Percentiles rank a stretch among this genome's conserved stretches.
phyloP scores from a whole-genome alignment of 352 stramenopile species.

The Globisporangium orthogonon region DNA sequence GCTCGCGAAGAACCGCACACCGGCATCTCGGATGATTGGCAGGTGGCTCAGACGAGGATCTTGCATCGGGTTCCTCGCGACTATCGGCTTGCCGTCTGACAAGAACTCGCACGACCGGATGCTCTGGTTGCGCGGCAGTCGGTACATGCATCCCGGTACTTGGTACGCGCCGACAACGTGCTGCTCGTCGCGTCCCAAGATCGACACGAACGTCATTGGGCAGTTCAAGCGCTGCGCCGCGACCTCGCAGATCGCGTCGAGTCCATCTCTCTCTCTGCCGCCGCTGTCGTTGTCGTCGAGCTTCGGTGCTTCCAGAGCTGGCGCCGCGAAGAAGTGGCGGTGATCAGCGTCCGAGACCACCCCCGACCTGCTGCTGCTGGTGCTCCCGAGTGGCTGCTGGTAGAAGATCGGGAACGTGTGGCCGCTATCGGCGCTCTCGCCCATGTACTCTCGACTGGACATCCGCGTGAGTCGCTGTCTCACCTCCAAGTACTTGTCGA shows the following conservation, averaged over 20 bases:
- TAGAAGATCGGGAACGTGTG: conserved; percentile 7
- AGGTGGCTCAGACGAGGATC: conserved; percentile 32
- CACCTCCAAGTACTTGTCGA: conserved; percentile 56
- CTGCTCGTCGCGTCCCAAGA: conserved; percentile 18
- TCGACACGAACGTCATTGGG: conserved; percentile 38
- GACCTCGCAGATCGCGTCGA: conserved; percentile 57
- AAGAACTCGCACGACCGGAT: conserved; percentile 11
- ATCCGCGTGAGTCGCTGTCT: conserved; percentile 29
- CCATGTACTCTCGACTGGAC: conserved; percentile 4
- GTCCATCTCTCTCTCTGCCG: conserved; percentile 14
- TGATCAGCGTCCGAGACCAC: conserved; percentile 6
- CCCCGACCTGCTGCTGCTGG: conserved; percentile 15
- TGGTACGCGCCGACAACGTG: conserved; percentile 35
- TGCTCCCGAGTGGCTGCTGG: conserved; percentile 6
- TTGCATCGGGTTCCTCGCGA: conserved; percentile 32
- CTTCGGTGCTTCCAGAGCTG: not conserved
- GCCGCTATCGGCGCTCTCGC: not conserved
- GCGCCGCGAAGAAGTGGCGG: not conserved
- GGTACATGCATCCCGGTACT: conserved; percentile 2
- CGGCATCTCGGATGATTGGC: conserved; percentile 26
- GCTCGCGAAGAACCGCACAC: conserved; percentile 44
- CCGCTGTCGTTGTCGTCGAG: conserved; percentile 11
- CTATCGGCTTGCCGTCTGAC: conserved; percentile 20
- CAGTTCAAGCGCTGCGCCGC: conserved; percentile 36
- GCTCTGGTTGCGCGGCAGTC: conserved; percentile 12